Base-by-base conservation (phyloP, 345 rosid species). In the Brassica carinata region DNA sequence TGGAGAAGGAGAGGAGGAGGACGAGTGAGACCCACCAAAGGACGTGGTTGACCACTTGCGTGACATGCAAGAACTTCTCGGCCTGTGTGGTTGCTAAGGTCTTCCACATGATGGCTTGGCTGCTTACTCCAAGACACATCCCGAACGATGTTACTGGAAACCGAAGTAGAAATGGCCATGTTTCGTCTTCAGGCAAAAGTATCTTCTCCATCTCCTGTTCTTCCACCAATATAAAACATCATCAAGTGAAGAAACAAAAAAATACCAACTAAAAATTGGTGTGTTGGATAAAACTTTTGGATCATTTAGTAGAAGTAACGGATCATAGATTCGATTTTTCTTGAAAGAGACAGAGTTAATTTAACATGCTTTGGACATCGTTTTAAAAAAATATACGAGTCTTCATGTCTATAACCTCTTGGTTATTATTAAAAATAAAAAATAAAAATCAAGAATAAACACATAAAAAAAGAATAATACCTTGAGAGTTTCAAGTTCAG, bases 61-160 rank as follows among this genome's bases (percentile, higher is more conserved):
- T 87, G 48, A 91, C 72, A 74, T 90, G 92, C 71, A 94, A 94
- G 79, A 92, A 94, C 48, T 85, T 85, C 79, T 89, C 87, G 18
- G 97, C 87, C 3, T 65, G 5, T 7, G 95, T 83, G 29, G 90
- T 87, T 43, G 98, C 90, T 72, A 92, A 72, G 3, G 90, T 81
- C 76, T 92, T 94, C 97, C 97, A 94, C 91, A 94, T 72, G 31
- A 94, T 86, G 19, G 97, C 97, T 87, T 94, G 97, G 84, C 97
- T 94, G 82, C 95, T 87, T 15, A 90, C 89, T 58, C 98, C 98
- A 8, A 94, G 92, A 81, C 98, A 92, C 81, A 94, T 90, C 85
- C 98, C 97, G 15, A 87, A 94, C 0, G 97, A 88, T 67, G 97
- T 87, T 62, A 94, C 64, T 0, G 95, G 92, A 79, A 18, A 94